Evolutionary conservation across 108 stramenopile genomes (phyloP).

Genomic region (Pelagomonas calceolata): DNA sequence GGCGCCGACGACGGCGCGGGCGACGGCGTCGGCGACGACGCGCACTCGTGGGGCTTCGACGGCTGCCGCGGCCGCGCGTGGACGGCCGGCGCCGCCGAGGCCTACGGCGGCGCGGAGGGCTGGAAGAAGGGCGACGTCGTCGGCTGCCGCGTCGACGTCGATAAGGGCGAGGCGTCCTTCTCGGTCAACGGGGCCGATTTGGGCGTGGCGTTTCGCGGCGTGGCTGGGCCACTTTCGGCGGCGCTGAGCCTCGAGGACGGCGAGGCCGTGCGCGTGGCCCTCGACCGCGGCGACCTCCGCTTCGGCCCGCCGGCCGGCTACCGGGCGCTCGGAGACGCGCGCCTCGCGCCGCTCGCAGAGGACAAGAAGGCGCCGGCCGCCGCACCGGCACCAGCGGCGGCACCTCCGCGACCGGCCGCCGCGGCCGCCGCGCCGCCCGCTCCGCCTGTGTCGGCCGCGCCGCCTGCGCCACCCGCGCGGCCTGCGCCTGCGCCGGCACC

Average conservation of each 20-base stretch:
- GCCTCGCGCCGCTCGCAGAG: no score
- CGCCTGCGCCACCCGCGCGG: no score
- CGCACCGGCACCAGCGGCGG: no score
- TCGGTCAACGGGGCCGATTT: slow-evolving; percentile 35
- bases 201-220: slow-evolving; percentile 25
- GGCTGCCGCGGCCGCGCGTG: slow-evolving; percentile 32
- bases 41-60: slow-evolving; percentile 37
- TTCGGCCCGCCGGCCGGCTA: neutral
- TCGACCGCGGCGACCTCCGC: neutral
- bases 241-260: slow-evolving; percentile 37
- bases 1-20: slow-evolving; percentile 22
- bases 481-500: no score
- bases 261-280: slow-evolving; percentile 31
- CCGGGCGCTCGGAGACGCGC: no score
- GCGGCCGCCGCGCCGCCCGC: no score
- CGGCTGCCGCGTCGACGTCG: slow-evolving; percentile 32
- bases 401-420: no score
- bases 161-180: slow-evolving; percentile 24
- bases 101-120: slow-evolving; percentile 29
- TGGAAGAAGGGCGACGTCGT: slow-evolving; percentile 37
- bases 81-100: slow-evolving; percentile 16
- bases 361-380: no score
- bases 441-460: no score
- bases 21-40: slow-evolving; percentile 40
- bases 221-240: slow-evolving; percentile 19